Conservation (phyloP, 768 basidiomycete genomes). For the Psilocybe sp. region DNA sequence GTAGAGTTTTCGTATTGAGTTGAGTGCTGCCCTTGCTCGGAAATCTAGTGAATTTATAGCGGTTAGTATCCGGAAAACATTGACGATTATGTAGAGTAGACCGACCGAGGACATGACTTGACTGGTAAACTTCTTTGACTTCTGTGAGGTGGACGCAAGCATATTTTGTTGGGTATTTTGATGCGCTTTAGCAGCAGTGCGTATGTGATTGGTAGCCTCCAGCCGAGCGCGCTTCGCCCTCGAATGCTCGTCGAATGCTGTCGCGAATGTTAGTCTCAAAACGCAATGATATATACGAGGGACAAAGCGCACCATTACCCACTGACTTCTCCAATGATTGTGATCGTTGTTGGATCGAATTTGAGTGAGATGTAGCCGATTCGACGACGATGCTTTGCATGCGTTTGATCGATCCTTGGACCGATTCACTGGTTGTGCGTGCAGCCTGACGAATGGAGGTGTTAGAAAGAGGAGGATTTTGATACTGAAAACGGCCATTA, state of each 20-base stretch:
- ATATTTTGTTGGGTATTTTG: slow-evolving; percentile 50
- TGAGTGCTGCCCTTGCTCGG: slow-evolving; percentile 28
- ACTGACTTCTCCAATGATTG: slow-evolving; percentile 29
- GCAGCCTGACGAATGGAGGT: slow-evolving; percentile 34
- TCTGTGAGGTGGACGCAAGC: slow-evolving; percentile 47
- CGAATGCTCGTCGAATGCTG: slow-evolving; percentile 61
- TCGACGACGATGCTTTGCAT: slow-evolving; percentile 42
- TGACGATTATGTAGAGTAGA: background rate
- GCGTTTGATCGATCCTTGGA: slow-evolving; percentile 40
- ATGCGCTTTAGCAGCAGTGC: slow-evolving; percentile 47
- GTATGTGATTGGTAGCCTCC: slow-evolving; percentile 52
- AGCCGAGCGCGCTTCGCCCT: slow-evolving; percentile 67
- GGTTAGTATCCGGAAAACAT: slow-evolving; percentile 1
- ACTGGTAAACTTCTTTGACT: slow-evolving; percentile 38
- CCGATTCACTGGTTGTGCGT: slow-evolving; percentile 31
- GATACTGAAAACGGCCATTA: too few relatives aligned
- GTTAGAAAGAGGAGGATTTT: too few relatives aligned
- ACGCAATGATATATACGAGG: background rate
- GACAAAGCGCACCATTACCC: slow-evolving; percentile 13
- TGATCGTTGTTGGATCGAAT: slow-evolving; percentile 47
- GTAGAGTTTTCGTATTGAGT: slow-evolving; percentile 38
- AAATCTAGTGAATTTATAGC: slow-evolving; percentile 7
- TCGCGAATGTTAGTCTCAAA: background rate
- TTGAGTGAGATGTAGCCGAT: slow-evolving; percentile 49
- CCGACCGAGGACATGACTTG: slow-evolving; percentile 52